These are phyloP conservation scores for Mycena latifolia DNA, from an alignment of 768 basidiomycete species.

Conservation along the genomic window DNA sequence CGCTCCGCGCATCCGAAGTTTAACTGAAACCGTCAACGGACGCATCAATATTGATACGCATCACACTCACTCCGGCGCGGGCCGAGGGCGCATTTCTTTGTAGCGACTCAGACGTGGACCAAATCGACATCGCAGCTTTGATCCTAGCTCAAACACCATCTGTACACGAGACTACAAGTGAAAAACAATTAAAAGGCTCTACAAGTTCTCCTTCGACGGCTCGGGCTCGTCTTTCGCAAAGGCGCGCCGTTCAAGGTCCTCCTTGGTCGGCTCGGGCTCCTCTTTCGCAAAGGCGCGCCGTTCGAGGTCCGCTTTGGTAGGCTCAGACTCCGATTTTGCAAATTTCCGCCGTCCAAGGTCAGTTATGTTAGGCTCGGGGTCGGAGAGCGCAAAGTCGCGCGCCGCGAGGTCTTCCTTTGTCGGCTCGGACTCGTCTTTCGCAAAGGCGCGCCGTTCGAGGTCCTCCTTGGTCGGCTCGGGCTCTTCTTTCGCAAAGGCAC, in stretches of 20 bases:
- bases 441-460: constrained; percentile 1
- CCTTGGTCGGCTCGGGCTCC: not conserved
- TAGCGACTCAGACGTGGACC: too few relatives aligned
- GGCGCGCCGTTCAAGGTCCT: not conserved
- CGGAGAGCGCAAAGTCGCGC: not conserved
- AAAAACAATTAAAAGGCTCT: too few relatives aligned
- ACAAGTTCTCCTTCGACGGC: too few relatives aligned
- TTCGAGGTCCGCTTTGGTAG: not conserved
- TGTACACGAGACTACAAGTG: too few relatives aligned
- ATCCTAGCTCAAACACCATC: too few relatives aligned
- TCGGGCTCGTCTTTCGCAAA: too few relatives aligned
- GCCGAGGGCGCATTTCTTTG: too few relatives aligned
- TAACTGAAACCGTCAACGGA: too few relatives aligned
- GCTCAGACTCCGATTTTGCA: not conserved
- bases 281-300: not conserved
- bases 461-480: not conserved
- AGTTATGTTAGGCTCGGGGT: not conserved
- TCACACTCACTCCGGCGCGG: too few relatives aligned
- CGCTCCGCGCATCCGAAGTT: too few relatives aligned
- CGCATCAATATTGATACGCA: too few relatives aligned
- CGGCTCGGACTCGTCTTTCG: not conserved
- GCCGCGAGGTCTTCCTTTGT: not conserved
- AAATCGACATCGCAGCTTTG: too few relatives aligned
- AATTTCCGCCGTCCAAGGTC: not conserved
- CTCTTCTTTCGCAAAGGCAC: not conserved